Base-by-base conservation (phyloP, 805 yeast genomes). In the Yamadazyma tumulicola region DNA sequence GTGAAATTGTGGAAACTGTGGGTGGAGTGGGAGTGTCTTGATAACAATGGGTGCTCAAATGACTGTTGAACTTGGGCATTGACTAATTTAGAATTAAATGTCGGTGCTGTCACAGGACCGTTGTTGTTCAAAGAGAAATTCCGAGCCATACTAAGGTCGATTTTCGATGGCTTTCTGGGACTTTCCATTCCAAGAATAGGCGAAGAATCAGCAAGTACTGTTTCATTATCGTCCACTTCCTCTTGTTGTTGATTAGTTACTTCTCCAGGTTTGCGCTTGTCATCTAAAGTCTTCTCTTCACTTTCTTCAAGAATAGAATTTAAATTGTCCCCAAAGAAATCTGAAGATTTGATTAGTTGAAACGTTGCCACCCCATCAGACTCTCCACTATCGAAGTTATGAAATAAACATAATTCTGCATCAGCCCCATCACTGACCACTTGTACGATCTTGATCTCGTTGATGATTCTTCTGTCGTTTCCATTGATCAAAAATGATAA, bases 141-240 rank as follows among this genome's bases (percentile, higher is more conserved):
- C 13, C 34, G 39, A 14, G 54, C 50, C 18, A 35, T 36, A 3
- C 29, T 26, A 7, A 42, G 38, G 32, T 55, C 59, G 17, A 54
- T 45, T 21, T 38, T 43, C 20, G 54, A 39, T 6, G 38, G 31
- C 12, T 29, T 29, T 12, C 19, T 32, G 3, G 42, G 44, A 13
- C 38, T 35, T 1, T 36, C 36, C 6, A 13, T 15, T 12, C 24
- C 29, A 34, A 52, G 55, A 11, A 43, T 41, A 1, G 72, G 72
- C 6, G 71, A 65, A 2, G 70, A 59, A 29, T 62, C 59, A 1
- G 68, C 72, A 8, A 64, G 29, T 6, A 64, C 67, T 1, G 72
- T 66, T 28, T 57, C 69, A 37, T 63, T 62, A 20, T 66, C 72
- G 11, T 47, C 57, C 1, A 42, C 47, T 2, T 32, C 37, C 4